phyloP scores from a whole-genome alignment of 371 early-diverging fungal species.

The Syncephalastrum racemosum region DNA sequence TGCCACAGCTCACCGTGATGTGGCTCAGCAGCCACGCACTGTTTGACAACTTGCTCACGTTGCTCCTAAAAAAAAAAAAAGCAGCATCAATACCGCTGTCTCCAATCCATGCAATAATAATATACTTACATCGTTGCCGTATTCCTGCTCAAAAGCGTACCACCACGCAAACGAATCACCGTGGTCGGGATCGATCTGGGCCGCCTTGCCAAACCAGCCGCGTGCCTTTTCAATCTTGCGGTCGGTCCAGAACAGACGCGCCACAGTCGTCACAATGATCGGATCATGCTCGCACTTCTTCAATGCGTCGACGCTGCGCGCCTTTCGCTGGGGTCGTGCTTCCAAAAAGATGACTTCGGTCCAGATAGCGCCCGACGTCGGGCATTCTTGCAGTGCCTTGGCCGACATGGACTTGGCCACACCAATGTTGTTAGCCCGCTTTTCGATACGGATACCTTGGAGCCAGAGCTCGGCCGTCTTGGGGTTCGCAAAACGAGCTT shows the following conservation, averaged over 20 bases:
- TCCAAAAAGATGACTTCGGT: conserved; percentile 87
- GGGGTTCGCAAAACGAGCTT: conserved; percentile 83
- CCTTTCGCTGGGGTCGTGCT: conserved; percentile 85
- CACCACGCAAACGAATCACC: conserved; percentile 98
- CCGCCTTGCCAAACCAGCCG: conserved; percentile 87
- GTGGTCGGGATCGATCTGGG: conserved; percentile 79
- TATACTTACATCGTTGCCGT: conserved; percentile 61
- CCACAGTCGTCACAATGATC: conserved; percentile 80
- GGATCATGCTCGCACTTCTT: conserved; percentile 89
- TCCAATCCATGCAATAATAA: not conserved
- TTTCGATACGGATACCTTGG: conserved; percentile 85
- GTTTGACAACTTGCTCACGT: conserved; percentile 59
- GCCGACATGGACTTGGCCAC: conserved; percentile 82
- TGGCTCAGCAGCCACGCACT: conserved; percentile 82
- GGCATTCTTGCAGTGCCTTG: conserved; percentile 92
- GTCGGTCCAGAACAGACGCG: conserved; percentile 91
- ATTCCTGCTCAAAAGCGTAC: conserved; percentile 84
- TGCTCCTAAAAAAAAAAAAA: conserved; percentile 26
- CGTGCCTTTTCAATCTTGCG: conserved; percentile 92
- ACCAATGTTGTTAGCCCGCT: conserved; percentile 64
- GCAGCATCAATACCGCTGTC: not conserved
- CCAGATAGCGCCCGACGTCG: conserved; percentile 86
- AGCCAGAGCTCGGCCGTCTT: conserved; percentile 84
- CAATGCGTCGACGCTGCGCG: conserved; percentile 87
- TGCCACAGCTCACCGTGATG: conserved; percentile 92